Base-by-base conservation (phyloP, 192 early-diverging fungal species). In the Chytriomyces sp. region DNA sequence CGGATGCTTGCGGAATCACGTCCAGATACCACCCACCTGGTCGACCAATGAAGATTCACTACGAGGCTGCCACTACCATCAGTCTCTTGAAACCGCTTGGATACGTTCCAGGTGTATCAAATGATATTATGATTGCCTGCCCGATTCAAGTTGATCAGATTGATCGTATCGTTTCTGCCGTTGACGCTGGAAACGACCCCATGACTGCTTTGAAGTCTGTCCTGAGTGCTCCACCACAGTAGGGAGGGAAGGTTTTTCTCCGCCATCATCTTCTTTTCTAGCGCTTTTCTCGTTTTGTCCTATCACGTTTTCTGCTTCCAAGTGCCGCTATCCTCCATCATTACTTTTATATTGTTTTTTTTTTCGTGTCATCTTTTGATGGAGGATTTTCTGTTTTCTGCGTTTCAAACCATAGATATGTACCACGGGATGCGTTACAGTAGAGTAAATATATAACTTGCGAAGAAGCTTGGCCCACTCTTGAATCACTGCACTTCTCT, bases 1-100 rank as follows among this genome's bases (percentile, higher is more conserved):
- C 49, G 13, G 57, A 77, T 43, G 23, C 28, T 18, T 77, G 76
- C 67, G 67, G 67, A 46, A 59, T 77, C 43, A 77, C 67, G 0
- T 57, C 50, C 20, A 44, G 64, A 35, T 66, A 59, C 24, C 53
- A 26, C 20, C 57, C 50, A 7, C 20, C 66, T 44, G 49, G 50
- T 35, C 7, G 60, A 23, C 10, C 16, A 10, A 61, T 73, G 60
- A 35, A 62, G 45, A 69, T 77, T 48, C 20, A 53, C 45, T 77
- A 77, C 57, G n/a, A 35, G 6, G 64, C 76, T 5, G 20, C 20
- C 10, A 53, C 50, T 45, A 68, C 66, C 5, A 64, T 77, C 61
- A 6, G 9, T 1, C 10, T 61, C 6, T 35, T 77, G n/a, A 69
- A 69, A 44, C 23, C 64, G 3, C 61, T 77, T 8, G 63, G 63